Conservation (phyloP, 257 asterid genomes). For the Buddleja alternifolia region DNA sequence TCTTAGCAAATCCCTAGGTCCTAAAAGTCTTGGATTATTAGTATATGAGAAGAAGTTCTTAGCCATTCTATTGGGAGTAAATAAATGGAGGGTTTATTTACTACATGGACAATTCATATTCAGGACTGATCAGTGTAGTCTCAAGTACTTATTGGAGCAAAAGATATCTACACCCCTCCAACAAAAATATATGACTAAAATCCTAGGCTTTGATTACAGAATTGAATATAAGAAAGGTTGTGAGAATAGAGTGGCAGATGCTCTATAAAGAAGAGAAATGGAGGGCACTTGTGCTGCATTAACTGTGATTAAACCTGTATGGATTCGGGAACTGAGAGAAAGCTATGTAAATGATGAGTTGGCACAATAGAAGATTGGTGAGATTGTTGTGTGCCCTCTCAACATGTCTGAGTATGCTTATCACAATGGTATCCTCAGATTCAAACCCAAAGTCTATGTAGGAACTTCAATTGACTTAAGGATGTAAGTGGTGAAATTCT, state of each 20-base stretch:
- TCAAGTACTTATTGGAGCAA: background rate
- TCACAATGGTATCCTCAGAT: background rate
- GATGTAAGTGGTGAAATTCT: background rate
- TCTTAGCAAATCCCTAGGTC: background rate
- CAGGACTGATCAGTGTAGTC: constrained; percentile 1
- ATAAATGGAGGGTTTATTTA: background rate
- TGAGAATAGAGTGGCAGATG: background rate
- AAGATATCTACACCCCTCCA: background rate
- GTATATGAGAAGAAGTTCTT: constrained; percentile 4
- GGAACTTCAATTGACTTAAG: background rate
- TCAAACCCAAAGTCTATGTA: background rate
- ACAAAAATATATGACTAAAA: constrained; percentile 5
- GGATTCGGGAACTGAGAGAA: background rate
- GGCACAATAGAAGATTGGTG: background rate
- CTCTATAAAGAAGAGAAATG: background rate
- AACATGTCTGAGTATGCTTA: background rate
- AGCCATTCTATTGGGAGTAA: background rate
- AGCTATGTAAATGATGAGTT: background rate
- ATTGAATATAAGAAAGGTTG: background rate
- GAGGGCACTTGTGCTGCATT: background rate
- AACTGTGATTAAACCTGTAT: background rate
- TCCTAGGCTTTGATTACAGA: background rate
- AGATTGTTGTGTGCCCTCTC: background rate
- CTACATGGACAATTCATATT: background rate
- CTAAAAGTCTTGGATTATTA: too few relatives aligned